Percentiles rank a stretch among this genome's conserved stretches.
These are phyloP conservation scores for Starmerella bombicola DNA, from an alignment of 805 yeast genomes.

Conservation along the genomic window DNA sequence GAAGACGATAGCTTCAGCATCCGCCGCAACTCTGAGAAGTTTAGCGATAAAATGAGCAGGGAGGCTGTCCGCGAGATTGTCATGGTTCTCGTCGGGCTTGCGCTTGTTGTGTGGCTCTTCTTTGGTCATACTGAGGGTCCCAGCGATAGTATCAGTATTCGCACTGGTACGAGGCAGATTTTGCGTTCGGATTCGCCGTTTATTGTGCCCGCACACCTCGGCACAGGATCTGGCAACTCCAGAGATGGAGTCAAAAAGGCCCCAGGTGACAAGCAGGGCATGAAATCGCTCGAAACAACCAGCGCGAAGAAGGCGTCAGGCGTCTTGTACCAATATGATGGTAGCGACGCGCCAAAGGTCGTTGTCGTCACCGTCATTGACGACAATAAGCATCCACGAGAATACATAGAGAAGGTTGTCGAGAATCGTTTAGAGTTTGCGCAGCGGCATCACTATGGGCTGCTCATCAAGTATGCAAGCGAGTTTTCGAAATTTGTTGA, in stretches of 20 bases:
- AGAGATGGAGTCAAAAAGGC: constrained; percentile 26
- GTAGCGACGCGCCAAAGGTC: constrained; percentile 27
- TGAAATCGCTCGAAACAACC: constrained; percentile 7
- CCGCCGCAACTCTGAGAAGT: constrained; percentile 4
- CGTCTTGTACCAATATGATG: constrained; percentile 18
- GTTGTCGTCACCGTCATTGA: constrained; percentile 76
- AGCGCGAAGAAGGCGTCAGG: constrained; percentile 4
- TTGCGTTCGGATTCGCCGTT: constrained; percentile 14
- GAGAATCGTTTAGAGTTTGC: constrained; percentile 88
- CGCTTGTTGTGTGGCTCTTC: constrained; percentile 23
- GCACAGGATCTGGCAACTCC: constrained; percentile 8
- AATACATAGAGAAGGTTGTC: constrained; percentile 52
- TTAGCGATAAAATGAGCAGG: constrained; percentile 15
- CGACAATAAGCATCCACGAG: constrained; percentile 52
- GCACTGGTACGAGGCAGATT: constrained; percentile 10
- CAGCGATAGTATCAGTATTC: background rate
- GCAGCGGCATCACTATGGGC: constrained; percentile 63
- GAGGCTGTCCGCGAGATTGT: constrained; percentile 22
- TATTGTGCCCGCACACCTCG: constrained; percentile 23
- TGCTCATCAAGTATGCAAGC: constrained; percentile 73
- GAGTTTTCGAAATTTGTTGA: constrained; percentile 41
- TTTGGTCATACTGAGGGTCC: constrained; percentile 12
- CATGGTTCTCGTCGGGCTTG: constrained; percentile 21
- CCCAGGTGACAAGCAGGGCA: constrained; percentile 26
- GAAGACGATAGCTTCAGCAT: constrained; percentile 15